Evolutionary conservation across 2,329 filamentous ascomycete species (phyloP).

Genomic region (Sporothrix inflata): DNA sequence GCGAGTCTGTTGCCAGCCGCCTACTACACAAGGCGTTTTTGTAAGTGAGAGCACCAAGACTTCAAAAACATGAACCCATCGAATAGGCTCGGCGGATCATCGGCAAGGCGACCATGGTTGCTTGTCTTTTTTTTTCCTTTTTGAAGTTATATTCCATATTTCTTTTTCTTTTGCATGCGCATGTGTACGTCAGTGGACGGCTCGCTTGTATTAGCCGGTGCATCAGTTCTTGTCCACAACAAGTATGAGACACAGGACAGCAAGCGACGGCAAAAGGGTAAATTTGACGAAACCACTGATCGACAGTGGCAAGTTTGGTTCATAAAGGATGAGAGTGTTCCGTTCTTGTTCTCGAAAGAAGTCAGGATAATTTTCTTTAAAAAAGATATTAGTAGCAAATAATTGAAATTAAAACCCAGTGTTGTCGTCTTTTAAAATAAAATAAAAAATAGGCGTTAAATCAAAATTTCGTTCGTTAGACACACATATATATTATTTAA

Average conservation of each 20-base stretch:
- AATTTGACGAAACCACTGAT: slow-evolving; percentile 16
- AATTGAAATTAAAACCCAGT: too few species aligned
- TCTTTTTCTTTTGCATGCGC: neutral
- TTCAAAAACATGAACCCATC: neutral
- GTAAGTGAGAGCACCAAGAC: neutral
- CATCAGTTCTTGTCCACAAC: neutral
- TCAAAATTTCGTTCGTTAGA: too few species aligned
- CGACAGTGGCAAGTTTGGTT: neutral
- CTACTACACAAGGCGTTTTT: too few species aligned
- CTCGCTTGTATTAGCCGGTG: slow-evolving; percentile 15
- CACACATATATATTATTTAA: too few species aligned
- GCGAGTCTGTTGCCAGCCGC: too few species aligned
- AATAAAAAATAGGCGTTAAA: neutral
- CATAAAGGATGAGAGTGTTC: neutral
- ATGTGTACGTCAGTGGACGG: neutral
- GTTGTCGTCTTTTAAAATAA: neutral
- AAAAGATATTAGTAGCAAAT: too few species aligned
- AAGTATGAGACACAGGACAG: neutral
- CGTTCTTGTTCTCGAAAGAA: neutral
- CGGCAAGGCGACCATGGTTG: slow-evolving; percentile 1
- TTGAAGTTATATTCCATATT: too few species aligned
- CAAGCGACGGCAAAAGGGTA: neutral
- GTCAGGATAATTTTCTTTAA: neutral
- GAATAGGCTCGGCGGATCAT: neutral
- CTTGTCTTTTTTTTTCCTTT: neutral